Evolutionary conservation across 345 rosid genomes (phyloP).

Genomic region (Brassica cretica): DNA sequence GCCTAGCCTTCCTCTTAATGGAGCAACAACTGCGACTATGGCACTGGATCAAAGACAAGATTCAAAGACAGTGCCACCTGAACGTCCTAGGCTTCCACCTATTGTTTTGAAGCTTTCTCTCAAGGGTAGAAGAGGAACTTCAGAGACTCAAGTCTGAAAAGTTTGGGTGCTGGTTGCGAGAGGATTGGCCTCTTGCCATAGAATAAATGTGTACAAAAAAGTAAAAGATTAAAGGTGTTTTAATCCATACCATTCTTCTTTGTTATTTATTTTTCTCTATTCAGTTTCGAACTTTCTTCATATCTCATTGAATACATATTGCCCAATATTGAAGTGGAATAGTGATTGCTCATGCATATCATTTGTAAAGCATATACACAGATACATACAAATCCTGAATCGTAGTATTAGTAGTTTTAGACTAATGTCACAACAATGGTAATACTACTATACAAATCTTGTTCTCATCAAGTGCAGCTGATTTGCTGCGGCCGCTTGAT

Average conservation of each 20-base stretch:
- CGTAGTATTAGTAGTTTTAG: conserved; percentile 20
- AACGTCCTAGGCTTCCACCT: conserved; percentile 35
- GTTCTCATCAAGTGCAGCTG: conserved; percentile 53
- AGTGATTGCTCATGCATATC: conserved; percentile 12
- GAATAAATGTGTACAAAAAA: conserved; percentile 35
- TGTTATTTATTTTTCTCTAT: conserved; percentile 6
- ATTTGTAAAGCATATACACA: conserved; percentile 26
- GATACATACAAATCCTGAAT: conserved; percentile 32
- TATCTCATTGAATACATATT: background rate
- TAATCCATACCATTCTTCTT: background rate
- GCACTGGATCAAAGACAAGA: conserved; percentile 12
- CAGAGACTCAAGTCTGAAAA: conserved; percentile 16
- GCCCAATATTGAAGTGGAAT: conserved; percentile 12
- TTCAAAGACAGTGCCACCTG: conserved; percentile 11
- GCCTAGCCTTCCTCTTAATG: conserved; percentile 25
- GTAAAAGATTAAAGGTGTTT: background rate
- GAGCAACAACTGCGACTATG: conserved; percentile 4
- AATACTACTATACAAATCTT: conserved; percentile 37
- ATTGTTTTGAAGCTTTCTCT: conserved; percentile 36
- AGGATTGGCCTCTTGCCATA: conserved; percentile 19
- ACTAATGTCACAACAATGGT: conserved; percentile 32
- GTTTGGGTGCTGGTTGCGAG: background rate
- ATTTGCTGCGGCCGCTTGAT: conserved; percentile 56
- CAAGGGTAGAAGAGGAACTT: conserved; percentile 25
- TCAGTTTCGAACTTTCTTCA: background rate